These are phyloP conservation scores for Pinus taeda DNA, from an alignment of 75 land plant genomes.

Conservation along the genomic window DNA sequence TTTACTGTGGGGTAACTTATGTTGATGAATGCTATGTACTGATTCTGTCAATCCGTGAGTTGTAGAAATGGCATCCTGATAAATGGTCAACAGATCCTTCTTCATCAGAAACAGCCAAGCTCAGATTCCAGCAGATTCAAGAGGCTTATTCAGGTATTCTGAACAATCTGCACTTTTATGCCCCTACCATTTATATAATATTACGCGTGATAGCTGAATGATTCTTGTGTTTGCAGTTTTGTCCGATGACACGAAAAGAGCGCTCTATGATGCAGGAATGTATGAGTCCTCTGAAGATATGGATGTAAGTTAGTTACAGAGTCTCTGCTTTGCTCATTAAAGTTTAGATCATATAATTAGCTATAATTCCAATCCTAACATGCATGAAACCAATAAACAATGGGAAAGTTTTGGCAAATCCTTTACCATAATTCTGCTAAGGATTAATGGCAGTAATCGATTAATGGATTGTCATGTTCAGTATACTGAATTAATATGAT, in stretches of 20 bases:
- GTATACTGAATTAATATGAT: too few species aligned
- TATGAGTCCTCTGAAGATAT: slow-evolving; percentile 43
- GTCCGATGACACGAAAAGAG: slow-evolving; percentile 56
- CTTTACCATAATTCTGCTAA: too few species aligned
- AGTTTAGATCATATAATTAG: too few species aligned
- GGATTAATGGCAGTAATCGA: too few species aligned
- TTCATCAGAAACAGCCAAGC: slow-evolving; percentile 47
- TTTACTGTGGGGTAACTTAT: neutral
- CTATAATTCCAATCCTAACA: too few species aligned
- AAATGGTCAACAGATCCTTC: slow-evolving; percentile 38
- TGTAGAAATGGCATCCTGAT: slow-evolving; percentile 82
- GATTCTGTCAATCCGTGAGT: neutral
- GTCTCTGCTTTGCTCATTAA: neutral
- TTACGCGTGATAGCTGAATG: neutral
- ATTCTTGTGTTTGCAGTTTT: slow-evolving; percentile 34
- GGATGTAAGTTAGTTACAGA: slow-evolving; percentile 12
- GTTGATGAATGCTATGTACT: neutral
- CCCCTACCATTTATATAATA: too few species aligned
- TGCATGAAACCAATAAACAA: too few species aligned
- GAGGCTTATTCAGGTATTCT: slow-evolving; percentile 67
- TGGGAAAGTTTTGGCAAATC: too few species aligned
- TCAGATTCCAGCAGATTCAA: slow-evolving; percentile 62
- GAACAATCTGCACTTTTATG: neutral
- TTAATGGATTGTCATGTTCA: too few species aligned
- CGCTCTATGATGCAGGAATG: slow-evolving; percentile 54